phyloP scores from a whole-genome alignment of 345 rosid genomes.

The Heritiera fomes region DNA sequence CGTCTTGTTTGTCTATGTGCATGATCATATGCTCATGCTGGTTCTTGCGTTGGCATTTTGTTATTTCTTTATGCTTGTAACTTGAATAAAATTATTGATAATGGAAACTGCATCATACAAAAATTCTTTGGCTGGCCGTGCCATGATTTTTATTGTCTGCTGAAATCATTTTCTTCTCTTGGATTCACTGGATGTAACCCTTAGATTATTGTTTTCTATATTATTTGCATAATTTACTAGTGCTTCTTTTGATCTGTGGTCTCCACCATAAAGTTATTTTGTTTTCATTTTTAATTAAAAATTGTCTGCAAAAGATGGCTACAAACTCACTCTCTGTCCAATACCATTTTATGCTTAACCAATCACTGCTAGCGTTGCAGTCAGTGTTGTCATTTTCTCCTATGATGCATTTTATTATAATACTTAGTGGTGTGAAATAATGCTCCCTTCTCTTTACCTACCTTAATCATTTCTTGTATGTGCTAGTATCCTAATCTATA shows the following conservation, averaged over 20 bases:
- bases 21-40: not conserved
- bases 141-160: not conserved
- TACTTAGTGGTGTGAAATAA: slow-evolving; percentile 23
- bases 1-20: not conserved
- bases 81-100: not conserved
- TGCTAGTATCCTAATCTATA: not conserved
- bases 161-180: not conserved
- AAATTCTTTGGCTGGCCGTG: not conserved
- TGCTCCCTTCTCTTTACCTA: not conserved
- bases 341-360: slow-evolving; percentile 7
- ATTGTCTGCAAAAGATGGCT: slow-evolving; percentile 8
- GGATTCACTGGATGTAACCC: not conserved
- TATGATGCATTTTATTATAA: slow-evolving; percentile 22
- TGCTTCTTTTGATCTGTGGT: slow-evolving; percentile 30
- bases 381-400: not conserved
- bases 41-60: not conserved
- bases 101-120: not conserved
- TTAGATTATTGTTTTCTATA: not conserved
- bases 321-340: slow-evolving; percentile 10
- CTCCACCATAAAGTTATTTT: slow-evolving; percentile 27
- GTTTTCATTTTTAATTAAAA: slow-evolving; percentile 1
- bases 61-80: not conserved
- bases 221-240: slow-evolving; percentile 10
- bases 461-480: slow-evolving; percentile 22
- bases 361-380: slow-evolving; percentile 3